These are phyloP conservation scores for Citeromyces matritensis DNA, from an alignment of 805 yeast species.

Conservation along the genomic window DNA sequence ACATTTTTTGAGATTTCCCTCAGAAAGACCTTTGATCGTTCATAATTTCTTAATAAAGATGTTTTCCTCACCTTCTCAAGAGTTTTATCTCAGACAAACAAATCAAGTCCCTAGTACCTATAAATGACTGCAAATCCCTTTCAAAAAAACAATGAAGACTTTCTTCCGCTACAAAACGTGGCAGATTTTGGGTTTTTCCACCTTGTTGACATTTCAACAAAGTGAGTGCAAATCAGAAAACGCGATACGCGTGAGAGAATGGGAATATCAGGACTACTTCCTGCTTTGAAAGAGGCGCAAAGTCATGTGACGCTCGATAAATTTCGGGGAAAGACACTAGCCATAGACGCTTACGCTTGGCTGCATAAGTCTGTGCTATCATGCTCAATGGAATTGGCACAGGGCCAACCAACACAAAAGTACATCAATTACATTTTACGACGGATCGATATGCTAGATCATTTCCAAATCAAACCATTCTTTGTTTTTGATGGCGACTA, in stretches of 20 bases:
- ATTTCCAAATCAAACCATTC: slow-evolving; percentile 64
- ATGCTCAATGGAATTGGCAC: slow-evolving; percentile 74
- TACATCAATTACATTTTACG: slow-evolving; percentile 58
- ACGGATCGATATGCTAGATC: slow-evolving; percentile 47
- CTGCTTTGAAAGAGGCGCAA: slow-evolving; percentile 65
- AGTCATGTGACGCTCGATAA: slow-evolving; percentile 37
- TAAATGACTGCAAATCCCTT: too few relatives aligned
- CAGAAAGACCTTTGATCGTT: too few relatives aligned
- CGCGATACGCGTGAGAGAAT: slow-evolving; percentile 15
- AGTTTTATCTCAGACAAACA: too few relatives aligned
- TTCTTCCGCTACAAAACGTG: too few relatives aligned
- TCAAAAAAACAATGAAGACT: too few relatives aligned
- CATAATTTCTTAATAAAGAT: too few relatives aligned
- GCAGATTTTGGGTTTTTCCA: too few relatives aligned
- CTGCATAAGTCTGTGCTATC: slow-evolving; percentile 73
- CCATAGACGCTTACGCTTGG: slow-evolving; percentile 97
- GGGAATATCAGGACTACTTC: slow-evolving; percentile 80
- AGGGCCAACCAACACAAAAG: slow-evolving; percentile 53
- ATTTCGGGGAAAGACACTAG: slow-evolving; percentile 64
- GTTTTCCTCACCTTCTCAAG: too few relatives aligned
- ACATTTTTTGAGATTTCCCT: too few relatives aligned
- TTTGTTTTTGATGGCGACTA: slow-evolving; percentile 90
- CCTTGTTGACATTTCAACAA: too few relatives aligned
- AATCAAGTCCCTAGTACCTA: too few relatives aligned
- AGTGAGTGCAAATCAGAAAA: too few relatives aligned